Percentiles rank a stretch among this genome's conserved stretches.
Conservation (phyloP, 441 rosid species). For the Pelargonium cotyledonis region DNA sequence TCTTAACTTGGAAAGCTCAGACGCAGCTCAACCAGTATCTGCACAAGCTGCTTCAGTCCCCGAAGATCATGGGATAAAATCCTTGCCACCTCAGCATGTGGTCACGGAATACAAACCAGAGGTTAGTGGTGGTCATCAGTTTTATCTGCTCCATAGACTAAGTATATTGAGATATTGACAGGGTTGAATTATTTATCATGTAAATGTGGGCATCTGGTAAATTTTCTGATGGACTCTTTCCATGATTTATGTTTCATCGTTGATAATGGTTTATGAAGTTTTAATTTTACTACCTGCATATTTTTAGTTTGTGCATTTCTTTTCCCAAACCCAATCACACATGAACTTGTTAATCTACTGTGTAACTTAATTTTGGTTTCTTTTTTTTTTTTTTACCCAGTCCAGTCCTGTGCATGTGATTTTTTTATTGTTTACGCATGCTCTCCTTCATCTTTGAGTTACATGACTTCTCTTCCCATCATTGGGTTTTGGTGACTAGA, state of each 20-base stretch:
- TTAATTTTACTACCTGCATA: background rate
- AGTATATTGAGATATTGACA: background rate
- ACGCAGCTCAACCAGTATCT: constrained; percentile 24
- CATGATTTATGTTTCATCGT: background rate
- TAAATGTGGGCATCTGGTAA: background rate
- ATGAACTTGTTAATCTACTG: background rate
- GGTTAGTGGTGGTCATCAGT: constrained; percentile 26
- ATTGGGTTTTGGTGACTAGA: background rate
- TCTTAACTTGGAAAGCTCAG: constrained; percentile 25
- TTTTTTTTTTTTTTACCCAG: background rate
- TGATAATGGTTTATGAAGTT: background rate
- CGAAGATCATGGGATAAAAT: constrained; percentile 26
- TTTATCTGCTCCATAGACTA: constrained; percentile 16
- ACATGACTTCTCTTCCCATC: background rate
- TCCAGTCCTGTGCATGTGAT: no score
- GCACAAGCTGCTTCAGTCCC: constrained; percentile 24
- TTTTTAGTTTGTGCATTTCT: background rate
- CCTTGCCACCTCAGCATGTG: constrained; percentile 18
- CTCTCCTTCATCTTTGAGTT: background rate
- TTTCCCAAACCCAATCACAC: background rate
- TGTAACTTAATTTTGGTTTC: background rate
- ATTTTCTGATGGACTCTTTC: background rate
- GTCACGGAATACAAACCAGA: constrained; percentile 24
- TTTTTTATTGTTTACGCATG: background rate
- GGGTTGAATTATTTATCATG: background rate